These are phyloP conservation scores for Zalerion maritima DNA, from an alignment of 495 filamentous ascomycete genomes.

Conservation along the genomic window DNA sequence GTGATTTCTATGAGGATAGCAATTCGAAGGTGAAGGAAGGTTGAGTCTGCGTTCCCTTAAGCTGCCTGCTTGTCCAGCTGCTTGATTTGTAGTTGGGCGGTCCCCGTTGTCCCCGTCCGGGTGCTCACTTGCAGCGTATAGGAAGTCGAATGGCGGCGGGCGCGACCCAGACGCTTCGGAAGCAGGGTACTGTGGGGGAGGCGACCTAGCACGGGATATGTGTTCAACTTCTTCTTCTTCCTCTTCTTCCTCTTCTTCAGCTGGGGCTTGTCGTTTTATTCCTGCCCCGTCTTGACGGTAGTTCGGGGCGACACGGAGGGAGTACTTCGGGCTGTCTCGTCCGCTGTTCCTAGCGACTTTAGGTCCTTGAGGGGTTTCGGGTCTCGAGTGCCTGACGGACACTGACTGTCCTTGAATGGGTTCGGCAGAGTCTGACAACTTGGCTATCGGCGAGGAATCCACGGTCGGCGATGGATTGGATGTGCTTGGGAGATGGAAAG, in stretches of 20 bases:
- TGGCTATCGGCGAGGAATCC: too few relatives aligned
- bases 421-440: conserved; percentile 56
- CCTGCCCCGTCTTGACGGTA: conserved; percentile 1
- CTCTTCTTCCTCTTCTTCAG: conserved; percentile 34
- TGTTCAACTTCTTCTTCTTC: conserved; percentile 9
- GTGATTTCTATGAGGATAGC: conserved; percentile 30
- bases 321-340: too few relatives aligned
- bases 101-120: conserved; percentile 8
- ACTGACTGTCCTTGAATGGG: conserved; percentile 53
- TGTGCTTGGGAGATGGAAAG: too few relatives aligned
- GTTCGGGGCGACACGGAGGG: conserved; percentile 17
- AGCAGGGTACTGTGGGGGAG: conserved; percentile 45
- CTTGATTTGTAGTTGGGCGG: neutral
- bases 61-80: neutral
- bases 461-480: too few relatives aligned
- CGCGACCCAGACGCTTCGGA: conserved; percentile 51
- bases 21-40: conserved; percentile 32
- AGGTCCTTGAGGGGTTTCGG: too few relatives aligned
- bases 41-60: conserved; percentile 2
- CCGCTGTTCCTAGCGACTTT: too few relatives aligned
- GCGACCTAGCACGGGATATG: conserved; percentile 25
- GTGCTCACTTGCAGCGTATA: conserved; percentile 25
- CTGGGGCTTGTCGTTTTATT: conserved; percentile 11
- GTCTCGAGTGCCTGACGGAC: conserved; percentile 35
- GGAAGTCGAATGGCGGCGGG: conserved; percentile 52